A percentile compares a stretch with the other conserved stretches of the same genome.
phyloP scores from a whole-genome alignment of 2,329 filamentous ascomycete genomes.

The Atkinsonella hypoxylon region DNA sequence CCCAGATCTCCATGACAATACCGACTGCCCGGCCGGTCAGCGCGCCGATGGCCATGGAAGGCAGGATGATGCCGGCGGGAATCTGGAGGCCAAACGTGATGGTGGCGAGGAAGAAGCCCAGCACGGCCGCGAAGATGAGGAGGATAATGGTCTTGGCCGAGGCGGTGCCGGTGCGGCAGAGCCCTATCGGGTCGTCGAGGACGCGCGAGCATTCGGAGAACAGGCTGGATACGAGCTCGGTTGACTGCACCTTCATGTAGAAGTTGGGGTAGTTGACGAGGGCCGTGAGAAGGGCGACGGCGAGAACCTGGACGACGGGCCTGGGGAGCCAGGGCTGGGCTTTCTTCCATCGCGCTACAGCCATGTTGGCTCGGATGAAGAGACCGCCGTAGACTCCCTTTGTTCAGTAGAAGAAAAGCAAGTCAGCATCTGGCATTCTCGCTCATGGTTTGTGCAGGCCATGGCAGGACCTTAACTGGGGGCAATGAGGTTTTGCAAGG shows the following conservation, averaged over 20 bases:
- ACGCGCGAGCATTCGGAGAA: conserved; percentile 83
- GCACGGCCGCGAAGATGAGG: conserved; percentile 65
- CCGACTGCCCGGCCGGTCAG: conserved; percentile 81
- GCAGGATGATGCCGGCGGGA: conserved; percentile 88
- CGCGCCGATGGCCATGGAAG: conserved; percentile 91
- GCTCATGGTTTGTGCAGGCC: too few species aligned
- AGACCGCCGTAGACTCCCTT: conserved; percentile 84
- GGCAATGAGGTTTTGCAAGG: too few species aligned
- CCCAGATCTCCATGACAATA: conserved; percentile 81
- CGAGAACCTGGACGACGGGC: conserved; percentile 67
- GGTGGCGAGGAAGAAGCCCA: conserved; percentile 75
- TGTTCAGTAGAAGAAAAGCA: neutral
- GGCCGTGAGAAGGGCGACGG: conserved; percentile 72
- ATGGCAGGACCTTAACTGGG: too few species aligned
- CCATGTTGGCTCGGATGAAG: conserved; percentile 92
- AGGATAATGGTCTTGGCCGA: conserved; percentile 74
- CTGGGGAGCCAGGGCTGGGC: conserved; percentile 51
- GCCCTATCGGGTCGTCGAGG: conserved; percentile 73
- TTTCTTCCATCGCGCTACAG: conserved; percentile 69
- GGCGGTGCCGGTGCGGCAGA: conserved; percentile 78
- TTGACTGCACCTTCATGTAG: conserved; percentile 88
- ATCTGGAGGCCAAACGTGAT: conserved; percentile 92
- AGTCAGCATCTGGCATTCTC: too few species aligned
- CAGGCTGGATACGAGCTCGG: conserved; percentile 80
- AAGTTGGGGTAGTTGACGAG: conserved; percentile 91